Conservation (phyloP, 2,329 filamentous ascomycete genomes). For the Emergomyces pasteurianus region DNA sequence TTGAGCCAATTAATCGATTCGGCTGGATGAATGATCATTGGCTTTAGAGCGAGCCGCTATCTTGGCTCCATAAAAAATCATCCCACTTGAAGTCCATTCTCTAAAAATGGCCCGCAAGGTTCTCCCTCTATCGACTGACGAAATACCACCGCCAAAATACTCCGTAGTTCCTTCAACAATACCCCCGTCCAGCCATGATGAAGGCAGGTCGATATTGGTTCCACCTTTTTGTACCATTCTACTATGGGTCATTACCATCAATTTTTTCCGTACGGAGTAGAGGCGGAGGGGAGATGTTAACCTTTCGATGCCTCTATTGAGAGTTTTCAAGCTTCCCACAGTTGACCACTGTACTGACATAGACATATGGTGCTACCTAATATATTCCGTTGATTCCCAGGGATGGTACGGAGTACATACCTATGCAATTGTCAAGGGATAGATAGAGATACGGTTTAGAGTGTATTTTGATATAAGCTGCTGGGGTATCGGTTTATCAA, state of each 20-base stretch:
- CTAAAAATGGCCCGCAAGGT: neutral
- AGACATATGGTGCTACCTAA: no score
- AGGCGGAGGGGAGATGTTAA: neutral
- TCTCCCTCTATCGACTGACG: neutral
- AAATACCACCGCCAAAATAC: no score
- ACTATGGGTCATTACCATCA: no score
- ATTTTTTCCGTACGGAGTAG: no score
- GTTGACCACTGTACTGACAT: neutral
- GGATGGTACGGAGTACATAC: no score
- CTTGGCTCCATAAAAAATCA: neutral
- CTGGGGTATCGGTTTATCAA: neutral
- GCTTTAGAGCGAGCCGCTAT: no score
- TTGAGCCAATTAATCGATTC: no score
- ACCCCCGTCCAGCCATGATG: neutral
- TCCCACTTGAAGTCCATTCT: no score
- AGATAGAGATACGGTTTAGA: neutral
- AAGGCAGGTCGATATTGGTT: neutral
- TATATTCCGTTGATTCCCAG: no score
- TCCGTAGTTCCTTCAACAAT: no score
- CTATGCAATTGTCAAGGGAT: neutral
- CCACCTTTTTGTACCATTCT: neutral
- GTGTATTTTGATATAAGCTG: neutral
- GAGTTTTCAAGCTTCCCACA: neutral
- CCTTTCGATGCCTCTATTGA: neutral
- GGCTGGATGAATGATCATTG: no score